phyloP scores from a whole-genome alignment of 2,329 filamentous ascomycete genomes.

The Beauveria sp. region DNA sequence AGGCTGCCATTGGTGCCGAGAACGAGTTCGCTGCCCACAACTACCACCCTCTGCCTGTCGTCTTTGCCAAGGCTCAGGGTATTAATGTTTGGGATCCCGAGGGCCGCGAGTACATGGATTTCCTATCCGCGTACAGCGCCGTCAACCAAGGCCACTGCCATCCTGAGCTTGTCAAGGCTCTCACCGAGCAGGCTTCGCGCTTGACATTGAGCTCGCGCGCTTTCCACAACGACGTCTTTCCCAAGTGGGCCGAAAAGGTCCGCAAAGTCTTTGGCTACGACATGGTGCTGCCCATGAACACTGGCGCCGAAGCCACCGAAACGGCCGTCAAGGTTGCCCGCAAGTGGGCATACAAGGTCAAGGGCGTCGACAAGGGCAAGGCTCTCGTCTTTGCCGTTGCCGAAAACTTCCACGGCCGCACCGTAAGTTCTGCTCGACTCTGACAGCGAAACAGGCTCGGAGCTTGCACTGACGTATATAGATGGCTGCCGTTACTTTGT shows the following conservation, averaged over 20 bases:
- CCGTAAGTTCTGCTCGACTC: slow-evolving; percentile 50
- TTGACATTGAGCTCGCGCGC: slow-evolving; percentile 89
- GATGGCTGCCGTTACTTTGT: slow-evolving; percentile 94
- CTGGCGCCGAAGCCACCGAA: slow-evolving; percentile 91
- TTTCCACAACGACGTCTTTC: slow-evolving; percentile 98
- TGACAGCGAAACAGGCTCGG: background rate
- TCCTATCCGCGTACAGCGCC: slow-evolving; percentile 94
- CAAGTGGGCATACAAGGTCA: slow-evolving; percentile 97
- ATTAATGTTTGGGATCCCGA: slow-evolving; percentile 96
- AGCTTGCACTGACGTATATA: slow-evolving; percentile 24
- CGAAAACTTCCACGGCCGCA: slow-evolving; percentile 95
- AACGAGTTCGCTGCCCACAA: slow-evolving; percentile 89
- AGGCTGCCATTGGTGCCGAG: slow-evolving; percentile 72
- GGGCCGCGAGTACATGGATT: slow-evolving; percentile 91
- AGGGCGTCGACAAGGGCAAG: slow-evolving; percentile 77
- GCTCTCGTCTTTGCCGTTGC: slow-evolving; percentile 76
- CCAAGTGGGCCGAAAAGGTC: slow-evolving; percentile 88
- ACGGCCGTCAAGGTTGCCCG: slow-evolving; percentile 92
- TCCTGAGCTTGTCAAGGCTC: slow-evolving; percentile 84
- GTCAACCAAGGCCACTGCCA: slow-evolving; percentile 99
- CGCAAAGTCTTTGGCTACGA: slow-evolving; percentile 87
- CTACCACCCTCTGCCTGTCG: slow-evolving; percentile 93
- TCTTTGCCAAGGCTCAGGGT: slow-evolving; percentile 79
- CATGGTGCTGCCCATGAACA: slow-evolving; percentile 98
- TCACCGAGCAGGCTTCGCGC: slow-evolving; percentile 81